Conservation (phyloP, 805 yeast species). For the Monosporozyma siamensis region DNA sequence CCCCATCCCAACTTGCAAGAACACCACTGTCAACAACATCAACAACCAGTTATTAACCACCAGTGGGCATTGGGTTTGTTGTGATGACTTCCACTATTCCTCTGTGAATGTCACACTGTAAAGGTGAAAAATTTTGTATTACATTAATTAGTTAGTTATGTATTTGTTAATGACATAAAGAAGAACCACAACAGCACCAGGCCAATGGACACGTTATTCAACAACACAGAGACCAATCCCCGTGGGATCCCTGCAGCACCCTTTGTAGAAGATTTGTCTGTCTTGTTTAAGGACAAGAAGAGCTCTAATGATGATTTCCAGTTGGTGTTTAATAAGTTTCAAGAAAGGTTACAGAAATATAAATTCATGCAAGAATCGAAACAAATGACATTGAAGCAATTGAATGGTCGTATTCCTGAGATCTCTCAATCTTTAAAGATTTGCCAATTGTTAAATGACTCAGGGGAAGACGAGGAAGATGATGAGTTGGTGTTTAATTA, state of each 20-base stretch:
- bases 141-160: neutral
- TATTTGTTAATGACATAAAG: too few species aligned
- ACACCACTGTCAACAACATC: too few species aligned
- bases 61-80: too few species aligned
- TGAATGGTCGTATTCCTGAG: slow-evolving; percentile 71
- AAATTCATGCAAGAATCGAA: slow-evolving; percentile 64
- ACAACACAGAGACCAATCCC: slow-evolving; percentile 62
- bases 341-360: slow-evolving; percentile 81
- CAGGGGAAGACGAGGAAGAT: slow-evolving; percentile 28
- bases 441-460: slow-evolving; percentile 47
- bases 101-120: too few species aligned
- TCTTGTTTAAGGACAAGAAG: slow-evolving; percentile 48
- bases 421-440: slow-evolving; percentile 74
- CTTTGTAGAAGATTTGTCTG: slow-evolving; percentile 76
- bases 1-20: too few species aligned
- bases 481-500: slow-evolving; percentile 63
- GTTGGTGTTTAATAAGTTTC: slow-evolving; percentile 60
- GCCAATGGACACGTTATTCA: slow-evolving; percentile 29
- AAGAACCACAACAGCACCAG: neutral
- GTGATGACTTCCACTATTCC: too few species aligned
- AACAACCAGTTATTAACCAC: too few species aligned
- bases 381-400: slow-evolving; percentile 18
- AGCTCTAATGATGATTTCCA: slow-evolving; percentile 59
- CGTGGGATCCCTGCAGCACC: slow-evolving; percentile 97
- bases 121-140: neutral